Percentiles rank a stretch among this genome's conserved stretches.
Evolutionary conservation across 768 basidiomycete genomes (phyloP).

Genomic region (Flagelloscypha sp.): DNA sequence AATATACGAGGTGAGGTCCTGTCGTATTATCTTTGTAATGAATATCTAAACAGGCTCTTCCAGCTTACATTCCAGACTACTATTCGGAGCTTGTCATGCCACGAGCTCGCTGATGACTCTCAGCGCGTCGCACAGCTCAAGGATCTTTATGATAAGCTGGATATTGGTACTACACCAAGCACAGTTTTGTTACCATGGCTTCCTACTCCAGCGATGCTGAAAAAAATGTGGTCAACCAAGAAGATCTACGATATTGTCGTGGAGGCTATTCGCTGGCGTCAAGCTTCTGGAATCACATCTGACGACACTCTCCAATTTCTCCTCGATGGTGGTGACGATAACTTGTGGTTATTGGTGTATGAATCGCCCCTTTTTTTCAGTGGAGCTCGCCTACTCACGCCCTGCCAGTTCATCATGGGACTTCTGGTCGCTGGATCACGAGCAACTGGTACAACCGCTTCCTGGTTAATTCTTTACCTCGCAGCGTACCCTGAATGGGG

Average conservation of each 20-base stretch:
- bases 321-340: conserved; percentile 62
- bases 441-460: conserved; percentile 72
- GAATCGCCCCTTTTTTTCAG: conserved; percentile 14
- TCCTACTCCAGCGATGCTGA: conserved; percentile 63
- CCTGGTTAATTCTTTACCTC: conserved; percentile 69
- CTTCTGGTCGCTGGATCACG: conserved; percentile 73
- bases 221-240: conserved; percentile 65
- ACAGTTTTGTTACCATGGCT: conserved; percentile 73
- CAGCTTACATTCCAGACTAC: conserved; percentile 70
- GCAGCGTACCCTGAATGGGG: conserved; percentile 62
- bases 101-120: conserved; percentile 64
- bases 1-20: conserved; percentile 50
- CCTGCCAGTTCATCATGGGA: conserved; percentile 74
- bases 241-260: conserved; percentile 65
- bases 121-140: conserved; percentile 53
- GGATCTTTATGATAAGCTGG: conserved; percentile 57
- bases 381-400: conserved; percentile 7
- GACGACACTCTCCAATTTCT: conserved; percentile 72
- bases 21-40: conserved; percentile 10
- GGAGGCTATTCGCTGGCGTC: conserved; percentile 45
- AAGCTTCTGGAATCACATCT: conserved; percentile 45
- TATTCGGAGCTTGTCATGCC: conserved; percentile 55
- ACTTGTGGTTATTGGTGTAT: conserved; percentile 62
- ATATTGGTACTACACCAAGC: conserved; percentile 62
- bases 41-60: conserved; percentile 6